phyloP scores from a whole-genome alignment of 2,329 filamentous ascomycete genomes.

The Lomentospora prolificans region DNA sequence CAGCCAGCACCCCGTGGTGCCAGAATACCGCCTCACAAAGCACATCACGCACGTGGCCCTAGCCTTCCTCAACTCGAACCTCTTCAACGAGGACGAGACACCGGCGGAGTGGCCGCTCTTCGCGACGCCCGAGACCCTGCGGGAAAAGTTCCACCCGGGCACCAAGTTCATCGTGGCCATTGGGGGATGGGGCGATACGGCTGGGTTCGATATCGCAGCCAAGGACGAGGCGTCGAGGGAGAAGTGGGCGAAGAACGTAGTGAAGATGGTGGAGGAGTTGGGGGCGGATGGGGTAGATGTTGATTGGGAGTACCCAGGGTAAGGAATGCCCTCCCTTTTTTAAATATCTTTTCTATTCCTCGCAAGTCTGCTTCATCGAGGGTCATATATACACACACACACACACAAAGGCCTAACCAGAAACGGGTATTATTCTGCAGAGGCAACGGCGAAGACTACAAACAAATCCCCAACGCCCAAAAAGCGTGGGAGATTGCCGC shows the following conservation, averaged over 20 bases:
- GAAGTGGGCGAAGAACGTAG: slow-evolving; percentile 55
- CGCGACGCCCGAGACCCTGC: slow-evolving; percentile 28
- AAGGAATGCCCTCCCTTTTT: slow-evolving; percentile 11
- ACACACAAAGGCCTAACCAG: not conserved
- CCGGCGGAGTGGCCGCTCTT: slow-evolving; percentile 40
- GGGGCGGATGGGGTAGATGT: slow-evolving; percentile 55
- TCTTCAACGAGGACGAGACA: slow-evolving; percentile 36
- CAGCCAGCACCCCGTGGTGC: slow-evolving; percentile 39
- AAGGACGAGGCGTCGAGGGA: slow-evolving; percentile 39
- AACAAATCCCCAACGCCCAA: slow-evolving; percentile 46
- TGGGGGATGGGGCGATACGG: slow-evolving; percentile 64
- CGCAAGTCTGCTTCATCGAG: slow-evolving; percentile 1
- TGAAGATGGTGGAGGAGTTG: slow-evolving; percentile 48
- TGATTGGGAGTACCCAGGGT: slow-evolving; percentile 57
- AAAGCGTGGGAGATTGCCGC: slow-evolving; percentile 53
- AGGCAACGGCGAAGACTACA: slow-evolving; percentile 64
- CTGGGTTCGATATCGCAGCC: slow-evolving; percentile 51
- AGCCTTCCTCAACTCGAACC: slow-evolving; percentile 45
- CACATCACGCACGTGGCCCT: slow-evolving; percentile 47
- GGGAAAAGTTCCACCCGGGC: slow-evolving; percentile 31
- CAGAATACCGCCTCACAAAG: slow-evolving; percentile 24
- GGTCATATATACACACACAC: not conserved
- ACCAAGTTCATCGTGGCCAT: slow-evolving; percentile 62
- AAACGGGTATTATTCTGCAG: slow-evolving; percentile 22
- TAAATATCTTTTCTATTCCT: not conserved